These are phyloP conservation scores for Clitopilus passeckerianus DNA, from an alignment of 768 basidiomycete species.

Conservation along the genomic window DNA sequence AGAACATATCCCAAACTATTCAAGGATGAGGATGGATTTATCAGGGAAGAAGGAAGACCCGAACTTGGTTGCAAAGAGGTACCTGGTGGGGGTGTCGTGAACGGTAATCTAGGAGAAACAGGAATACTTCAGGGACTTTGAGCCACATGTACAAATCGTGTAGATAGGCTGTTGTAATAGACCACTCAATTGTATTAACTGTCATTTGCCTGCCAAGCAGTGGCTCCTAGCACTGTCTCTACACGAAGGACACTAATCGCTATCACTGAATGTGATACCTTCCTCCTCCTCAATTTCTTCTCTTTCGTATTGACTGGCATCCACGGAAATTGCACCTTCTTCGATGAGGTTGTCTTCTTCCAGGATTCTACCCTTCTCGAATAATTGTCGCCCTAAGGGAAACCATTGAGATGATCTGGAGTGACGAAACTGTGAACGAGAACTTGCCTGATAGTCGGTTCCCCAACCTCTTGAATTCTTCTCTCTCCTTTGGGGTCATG, in stretches of 20 bases:
- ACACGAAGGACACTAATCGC: slow-evolving; percentile 43
- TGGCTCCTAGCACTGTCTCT: neutral
- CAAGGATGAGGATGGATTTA: slow-evolving; percentile 51
- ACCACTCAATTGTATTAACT: neutral
- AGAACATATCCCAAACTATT: slow-evolving; percentile 27
- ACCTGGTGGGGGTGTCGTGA: slow-evolving; percentile 46
- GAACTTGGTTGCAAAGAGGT: slow-evolving; percentile 55
- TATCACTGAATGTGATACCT: slow-evolving; percentile 67
- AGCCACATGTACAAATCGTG: slow-evolving; percentile 9
- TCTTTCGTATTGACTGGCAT: slow-evolving; percentile 85
- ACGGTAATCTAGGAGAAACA: slow-evolving; percentile 46
- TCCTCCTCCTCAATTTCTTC: slow-evolving; percentile 62
- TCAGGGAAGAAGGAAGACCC: slow-evolving; percentile 53
- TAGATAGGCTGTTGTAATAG: slow-evolving; percentile 5
- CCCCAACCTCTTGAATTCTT: slow-evolving; percentile 67
- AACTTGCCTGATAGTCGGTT: slow-evolving; percentile 65
- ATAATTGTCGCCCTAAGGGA: slow-evolving; percentile 78
- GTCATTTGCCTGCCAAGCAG: neutral
- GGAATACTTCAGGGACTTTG: slow-evolving; percentile 63
- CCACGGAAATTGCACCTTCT: slow-evolving; percentile 84
- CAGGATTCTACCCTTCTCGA: slow-evolving; percentile 72
- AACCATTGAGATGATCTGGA: neutral
- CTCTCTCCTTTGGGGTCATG: slow-evolving; percentile 74
- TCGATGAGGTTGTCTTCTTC: slow-evolving; percentile 81
- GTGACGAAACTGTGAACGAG: neutral